Evolutionary conservation across 805 yeast species (phyloP), one percentile per base, ranked within the genome.

Genomic region (Pichia ethanolica): DNA sequence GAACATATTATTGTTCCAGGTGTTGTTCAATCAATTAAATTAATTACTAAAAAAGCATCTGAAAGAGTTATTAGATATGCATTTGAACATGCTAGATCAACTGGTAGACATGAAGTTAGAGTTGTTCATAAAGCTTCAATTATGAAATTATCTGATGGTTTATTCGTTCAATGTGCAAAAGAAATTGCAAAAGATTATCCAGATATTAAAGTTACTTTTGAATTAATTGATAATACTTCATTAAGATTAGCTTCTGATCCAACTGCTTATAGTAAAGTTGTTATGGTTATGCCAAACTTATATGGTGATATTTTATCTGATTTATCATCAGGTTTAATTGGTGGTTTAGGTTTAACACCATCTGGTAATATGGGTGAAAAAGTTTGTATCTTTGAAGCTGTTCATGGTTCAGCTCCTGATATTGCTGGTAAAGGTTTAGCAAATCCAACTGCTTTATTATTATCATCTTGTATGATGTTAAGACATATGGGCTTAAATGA

Each of bases 261-360:
- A 59, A 70, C 79, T 51, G 83, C 83, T 62, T 91, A 89, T 82
- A 77, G 83, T 71, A 81, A 88, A 62, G 83, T 85, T 52, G 99
- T 93, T 65, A 75, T 77, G 71, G 99, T 93, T 61, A 93, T 95
- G 96, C 99, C 99, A 66, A 93, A 93, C 84, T 81, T 93, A 71
- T 93, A 93, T 74, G 99, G 99, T 81, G 98, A 93, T 72, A 93
- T 93, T 73, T 83, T 93, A 85, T 91, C 98, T 57, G 99, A 93
- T 72, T 78, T 93, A 71, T 89, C 96, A 61, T 87, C 97, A 52
- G 99, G 99, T 74, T 78, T 93, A 66, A 95, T 95, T 59, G 99
- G 99, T 70, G 98, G 99, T 68, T 81, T 91, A 66, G 99, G 99
- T 74, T 82, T 93, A 70, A 93, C 99, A 54, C 99, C 99, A 59